phyloP scores from a whole-genome alignment of 192 early-diverging fungal species.

The Coemansia sp. region DNA sequence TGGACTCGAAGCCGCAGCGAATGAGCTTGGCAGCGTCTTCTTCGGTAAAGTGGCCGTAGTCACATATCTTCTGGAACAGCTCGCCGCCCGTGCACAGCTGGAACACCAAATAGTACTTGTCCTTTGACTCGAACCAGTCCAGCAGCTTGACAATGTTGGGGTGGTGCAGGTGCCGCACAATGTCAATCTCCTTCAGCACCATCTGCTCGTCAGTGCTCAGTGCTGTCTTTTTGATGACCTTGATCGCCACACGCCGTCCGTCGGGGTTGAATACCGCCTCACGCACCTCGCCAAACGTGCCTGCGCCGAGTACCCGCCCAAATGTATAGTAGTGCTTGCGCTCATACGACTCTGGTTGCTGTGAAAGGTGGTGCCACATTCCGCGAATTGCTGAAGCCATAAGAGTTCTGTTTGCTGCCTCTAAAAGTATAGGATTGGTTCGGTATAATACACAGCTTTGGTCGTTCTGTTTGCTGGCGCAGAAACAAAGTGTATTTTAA shows the following conservation, averaged over 20 bases:
- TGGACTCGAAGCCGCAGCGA: conserved; percentile 68
- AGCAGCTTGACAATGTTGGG: conserved; percentile 84
- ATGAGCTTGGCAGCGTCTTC: conserved; percentile 76
- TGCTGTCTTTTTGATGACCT: conserved; percentile 87
- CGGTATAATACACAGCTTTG: too few relatives aligned
- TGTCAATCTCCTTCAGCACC: conserved; percentile 89
- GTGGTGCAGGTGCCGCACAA: conserved; percentile 80
- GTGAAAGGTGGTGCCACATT: conserved; percentile 51
- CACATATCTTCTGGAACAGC: conserved; percentile 80
- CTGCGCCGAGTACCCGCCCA: conserved; percentile 62
- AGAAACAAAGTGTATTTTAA: too few relatives aligned
- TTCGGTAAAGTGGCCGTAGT: conserved; percentile 78
- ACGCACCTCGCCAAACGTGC: conserved; percentile 75
- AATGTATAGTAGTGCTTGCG: conserved; percentile 69
- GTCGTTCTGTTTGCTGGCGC: too few relatives aligned
- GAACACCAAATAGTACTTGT: conserved; percentile 76
- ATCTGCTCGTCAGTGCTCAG: conserved; percentile 81
- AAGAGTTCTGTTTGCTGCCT: neutral
- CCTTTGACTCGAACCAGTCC: conserved; percentile 70
- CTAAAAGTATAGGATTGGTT: too few relatives aligned
- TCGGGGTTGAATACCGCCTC: conserved; percentile 66
- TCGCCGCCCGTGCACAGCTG: conserved; percentile 84
- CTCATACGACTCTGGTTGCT: conserved; percentile 61
- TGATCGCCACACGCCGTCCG: conserved; percentile 80
- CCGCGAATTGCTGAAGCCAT: conserved; percentile 53